Percentiles rank a stretch among this genome's conserved stretches.
These are phyloP conservation scores for Wilcoxina mikolae DNA, from an alignment of 495 filamentous ascomycete genomes.

Conservation along the genomic window DNA sequence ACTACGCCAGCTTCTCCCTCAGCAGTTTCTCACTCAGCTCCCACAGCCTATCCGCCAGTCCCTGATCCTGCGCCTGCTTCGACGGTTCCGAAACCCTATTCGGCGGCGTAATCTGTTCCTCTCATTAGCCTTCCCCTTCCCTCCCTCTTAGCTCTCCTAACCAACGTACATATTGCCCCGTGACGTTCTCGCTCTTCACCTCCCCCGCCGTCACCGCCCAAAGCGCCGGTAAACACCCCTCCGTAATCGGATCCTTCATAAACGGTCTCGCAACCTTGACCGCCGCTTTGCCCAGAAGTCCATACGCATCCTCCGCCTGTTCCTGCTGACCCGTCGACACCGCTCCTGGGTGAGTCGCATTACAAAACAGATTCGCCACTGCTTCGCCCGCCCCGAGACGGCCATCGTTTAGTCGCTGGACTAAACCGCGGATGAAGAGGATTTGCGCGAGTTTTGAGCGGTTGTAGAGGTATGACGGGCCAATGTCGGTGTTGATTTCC, in stretches of 20 bases:
- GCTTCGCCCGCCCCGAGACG: slow-evolving; percentile 29
- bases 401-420: slow-evolving; percentile 27
- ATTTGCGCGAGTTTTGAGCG: slow-evolving; percentile 44
- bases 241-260: slow-evolving; percentile 38
- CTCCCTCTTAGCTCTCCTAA: background rate
- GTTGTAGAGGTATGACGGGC: slow-evolving; percentile 39
- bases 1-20: slow-evolving; percentile 28
- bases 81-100: slow-evolving; percentile 34
- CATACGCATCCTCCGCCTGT: slow-evolving; percentile 42
- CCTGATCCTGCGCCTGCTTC: slow-evolving; percentile 31
- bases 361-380: slow-evolving; percentile 31
- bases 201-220: slow-evolving; percentile 38
- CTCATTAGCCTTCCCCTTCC: background rate
- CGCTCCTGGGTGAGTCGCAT: slow-evolving; percentile 38
- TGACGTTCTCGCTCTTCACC: slow-evolving; percentile 34
- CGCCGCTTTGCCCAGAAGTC: slow-evolving; percentile 32
- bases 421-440: slow-evolving; percentile 33
- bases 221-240: slow-evolving; percentile 36
- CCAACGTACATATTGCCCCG: slow-evolving; percentile 34
- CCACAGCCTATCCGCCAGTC: slow-evolving; percentile 33
- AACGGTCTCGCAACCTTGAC: slow-evolving; percentile 32
- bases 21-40: slow-evolving; percentile 31
- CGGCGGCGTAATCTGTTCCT: slow-evolving; percentile 37
- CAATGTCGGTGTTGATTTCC: slow-evolving; percentile 43
- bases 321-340: slow-evolving; percentile 38